Evolutionary conservation across 306 rosid species (phyloP).

Genomic region (cucumber (Cucumis sativus)): DNA sequence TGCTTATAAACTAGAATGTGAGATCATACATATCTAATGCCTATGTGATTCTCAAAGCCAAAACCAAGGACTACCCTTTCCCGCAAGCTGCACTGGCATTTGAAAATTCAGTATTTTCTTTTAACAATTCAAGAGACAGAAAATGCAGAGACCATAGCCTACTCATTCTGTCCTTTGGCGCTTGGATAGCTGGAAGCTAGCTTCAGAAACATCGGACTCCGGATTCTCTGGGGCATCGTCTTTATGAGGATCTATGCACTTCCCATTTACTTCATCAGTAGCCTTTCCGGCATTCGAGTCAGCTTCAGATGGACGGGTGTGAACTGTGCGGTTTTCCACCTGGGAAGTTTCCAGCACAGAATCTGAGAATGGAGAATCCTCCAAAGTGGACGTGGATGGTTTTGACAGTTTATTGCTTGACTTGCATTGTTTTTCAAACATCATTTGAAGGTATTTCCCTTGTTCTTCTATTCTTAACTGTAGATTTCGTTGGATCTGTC

Average conservation of each 20-base stretch:
- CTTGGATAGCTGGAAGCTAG: slow-evolving; percentile 31
- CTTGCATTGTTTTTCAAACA: slow-evolving; percentile 81
- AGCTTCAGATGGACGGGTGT: slow-evolving; percentile 24
- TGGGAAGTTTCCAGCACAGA: slow-evolving; percentile 25
- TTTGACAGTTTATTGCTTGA: slow-evolving; percentile 25
- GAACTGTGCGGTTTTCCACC: slow-evolving; percentile 22
- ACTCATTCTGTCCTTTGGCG: slow-evolving; percentile 49
- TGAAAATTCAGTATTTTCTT: slow-evolving; percentile 1
- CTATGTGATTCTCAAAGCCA: neutral
- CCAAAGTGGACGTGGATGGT: slow-evolving; percentile 18
- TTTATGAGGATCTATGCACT: slow-evolving; percentile 14
- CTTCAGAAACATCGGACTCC: slow-evolving; percentile 12
- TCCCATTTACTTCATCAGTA: slow-evolving; percentile 15
- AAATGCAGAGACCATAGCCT: neutral
- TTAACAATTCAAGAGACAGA: neutral
- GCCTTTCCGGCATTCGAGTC: slow-evolving; percentile 18
- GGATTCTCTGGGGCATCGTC: slow-evolving; percentile 19
- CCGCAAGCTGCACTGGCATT: neutral
- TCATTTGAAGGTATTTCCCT: slow-evolving; percentile 86
- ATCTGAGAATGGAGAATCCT: slow-evolving; percentile 34
- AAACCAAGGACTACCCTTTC: neutral
- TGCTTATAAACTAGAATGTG: neutral
- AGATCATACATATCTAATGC: neutral
- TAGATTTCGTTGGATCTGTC: slow-evolving; percentile 83
- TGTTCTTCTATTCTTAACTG: slow-evolving; percentile 98